These are phyloP conservation scores for Aspergillus oerlinghausenensis DNA, from an alignment of 2,329 filamentous ascomycete species.

Conservation along the genomic window DNA sequence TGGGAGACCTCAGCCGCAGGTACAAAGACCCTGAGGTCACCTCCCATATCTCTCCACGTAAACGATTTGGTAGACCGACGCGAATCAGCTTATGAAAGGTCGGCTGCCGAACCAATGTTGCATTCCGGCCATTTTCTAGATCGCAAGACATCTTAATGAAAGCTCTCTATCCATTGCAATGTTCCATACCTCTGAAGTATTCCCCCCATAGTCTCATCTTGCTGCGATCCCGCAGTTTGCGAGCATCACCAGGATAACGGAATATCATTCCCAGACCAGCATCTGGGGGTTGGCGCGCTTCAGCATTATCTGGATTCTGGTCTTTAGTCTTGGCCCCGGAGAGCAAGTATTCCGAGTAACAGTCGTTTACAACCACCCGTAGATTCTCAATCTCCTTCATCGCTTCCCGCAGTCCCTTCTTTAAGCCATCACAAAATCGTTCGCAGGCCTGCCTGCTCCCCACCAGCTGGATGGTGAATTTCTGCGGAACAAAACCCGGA, in stretches of 20 bases:
- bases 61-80: conserved; percentile 86
- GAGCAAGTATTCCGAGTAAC: conserved; percentile 84
- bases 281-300: conserved; percentile 64
- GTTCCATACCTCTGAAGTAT: conserved; percentile 62
- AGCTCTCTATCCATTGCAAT: background rate
- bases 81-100: conserved; percentile 97
- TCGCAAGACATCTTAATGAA: conserved; percentile 9
- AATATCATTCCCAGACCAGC: conserved; percentile 90
- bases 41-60: conserved; percentile 95
- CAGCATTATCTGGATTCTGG: conserved; percentile 51
- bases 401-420: conserved; percentile 78
- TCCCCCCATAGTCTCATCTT: conserved; percentile 98
- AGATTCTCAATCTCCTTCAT: conserved; percentile 85
- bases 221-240: conserved; percentile 87
- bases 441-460: conserved; percentile 87
- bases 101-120: conserved; percentile 86
- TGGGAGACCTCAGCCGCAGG: conserved; percentile 78
- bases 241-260: conserved; percentile 88
- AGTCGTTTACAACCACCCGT: conserved; percentile 72
- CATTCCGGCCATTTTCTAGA: conserved; percentile 83
- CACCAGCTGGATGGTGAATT: conserved; percentile 85
- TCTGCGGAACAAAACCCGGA: conserved; percentile 65
- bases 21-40: conserved; percentile 88
- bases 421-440: conserved; percentile 91
- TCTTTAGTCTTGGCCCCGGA: conserved; percentile 38